phyloP scores from a whole-genome alignment of 225 moss, liverwort and hornwort genomes.

The Rhytidiadelphus loreus region DNA sequence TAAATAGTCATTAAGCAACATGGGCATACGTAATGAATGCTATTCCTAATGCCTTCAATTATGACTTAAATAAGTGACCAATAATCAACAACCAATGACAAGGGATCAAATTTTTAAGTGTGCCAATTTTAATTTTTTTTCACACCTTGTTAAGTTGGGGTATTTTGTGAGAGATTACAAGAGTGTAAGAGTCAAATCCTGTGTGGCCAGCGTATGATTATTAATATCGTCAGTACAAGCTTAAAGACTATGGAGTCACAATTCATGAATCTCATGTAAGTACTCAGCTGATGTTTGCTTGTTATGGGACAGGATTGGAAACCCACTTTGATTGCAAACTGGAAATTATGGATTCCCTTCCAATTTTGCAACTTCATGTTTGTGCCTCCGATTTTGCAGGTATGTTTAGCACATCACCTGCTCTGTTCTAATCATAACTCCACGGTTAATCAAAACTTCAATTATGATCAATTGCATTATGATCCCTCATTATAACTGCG shows the following conservation, averaged over 20 bases:
- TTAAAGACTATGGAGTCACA: background rate
- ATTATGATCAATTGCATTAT: background rate
- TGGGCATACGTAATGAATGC: too few relatives aligned
- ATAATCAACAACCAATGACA: background rate
- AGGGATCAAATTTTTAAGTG: too few relatives aligned
- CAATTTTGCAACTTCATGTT: conserved; percentile 49
- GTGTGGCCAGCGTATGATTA: too few relatives aligned
- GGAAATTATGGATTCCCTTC: conserved; percentile 51
- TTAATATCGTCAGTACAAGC: background rate
- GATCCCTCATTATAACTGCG: background rate
- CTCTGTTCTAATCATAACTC: background rate
- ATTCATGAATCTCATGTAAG: background rate
- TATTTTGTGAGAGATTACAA: background rate
- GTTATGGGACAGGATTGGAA: conserved; percentile 29
- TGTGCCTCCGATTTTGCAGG: conserved; percentile 40
- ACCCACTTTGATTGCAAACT: conserved; percentile 36
- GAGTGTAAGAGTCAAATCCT: background rate
- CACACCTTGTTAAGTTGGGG: background rate
- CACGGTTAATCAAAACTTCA: background rate
- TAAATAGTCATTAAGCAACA: background rate
- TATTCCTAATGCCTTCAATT: background rate
- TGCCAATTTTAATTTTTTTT: background rate
- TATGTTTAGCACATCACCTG: background rate
- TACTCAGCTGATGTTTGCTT: background rate
- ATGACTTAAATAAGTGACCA: background rate